Evolutionary conservation across 305 asterid genomes (phyloP), one percentile per base, ranked within the genome.

Genomic region (Fraxinus floribunda): DNA sequence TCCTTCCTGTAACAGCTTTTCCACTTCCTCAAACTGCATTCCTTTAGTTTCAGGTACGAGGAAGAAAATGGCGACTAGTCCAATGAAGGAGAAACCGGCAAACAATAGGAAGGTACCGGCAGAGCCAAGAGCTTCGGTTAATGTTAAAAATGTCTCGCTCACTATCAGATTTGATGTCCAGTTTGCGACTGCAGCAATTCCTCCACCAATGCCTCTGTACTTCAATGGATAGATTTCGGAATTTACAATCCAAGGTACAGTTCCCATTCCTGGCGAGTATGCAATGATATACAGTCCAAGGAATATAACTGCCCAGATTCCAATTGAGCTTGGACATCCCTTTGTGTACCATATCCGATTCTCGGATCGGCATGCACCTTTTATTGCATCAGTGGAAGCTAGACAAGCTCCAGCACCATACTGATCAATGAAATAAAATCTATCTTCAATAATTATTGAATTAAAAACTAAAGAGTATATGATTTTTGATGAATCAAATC

Each of bases 231-330:
- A 91, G 75, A 93, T 91, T 84, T 93, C 95, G 0, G 94, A 93
- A 90, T 91, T 93, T 22, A 93, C 90, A 9, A 92, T 90, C 96
- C 97, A 93, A 1, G 97, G 96, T 10, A 85, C 92, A 0, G 97
- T 89, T 66, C 97, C 94, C 93, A 93, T 93, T n/a, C 96, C 97
- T 0, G 96, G 97, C 2, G 97, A 83, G 83, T 90, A 93, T 46
- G 86, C 78, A 4, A 92, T 86, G 87, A 93, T 93, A 85, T 93
- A 93, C 39, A 90, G 30, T 0, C 87, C 94, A 20, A 93, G 78
- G 57, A 89, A 57, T 26, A 89, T 16, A 0, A 93, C 94, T 20
- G 95, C 93, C 78, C 90, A 80, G 85, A 90, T 87, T 29, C 97
- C 97, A 0, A 91, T 55, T 73, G 84, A 89, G 85, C 92, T 93